These are phyloP conservation scores for Hypoxylon perforatum DNA, from an alignment of 495 filamentous ascomycete species.

Conservation along the genomic window DNA sequence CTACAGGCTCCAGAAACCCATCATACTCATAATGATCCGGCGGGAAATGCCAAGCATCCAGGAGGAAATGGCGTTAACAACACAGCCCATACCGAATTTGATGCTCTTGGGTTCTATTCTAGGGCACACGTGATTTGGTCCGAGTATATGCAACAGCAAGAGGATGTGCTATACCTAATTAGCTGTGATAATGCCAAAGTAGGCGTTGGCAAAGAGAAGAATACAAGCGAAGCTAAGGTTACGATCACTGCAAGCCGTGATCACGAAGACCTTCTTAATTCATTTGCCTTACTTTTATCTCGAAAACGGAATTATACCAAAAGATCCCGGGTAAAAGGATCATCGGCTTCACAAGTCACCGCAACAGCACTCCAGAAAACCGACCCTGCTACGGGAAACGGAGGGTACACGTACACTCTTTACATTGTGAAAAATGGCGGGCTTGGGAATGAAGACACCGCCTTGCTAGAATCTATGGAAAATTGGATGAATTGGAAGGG, in stretches of 20 bases:
- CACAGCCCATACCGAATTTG: not conserved
- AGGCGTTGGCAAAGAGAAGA: not conserved
- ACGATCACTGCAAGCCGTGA: not conserved
- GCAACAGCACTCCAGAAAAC: not conserved
- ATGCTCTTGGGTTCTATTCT: conserved; percentile 1
- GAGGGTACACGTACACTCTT: not conserved
- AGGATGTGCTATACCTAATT: not conserved
- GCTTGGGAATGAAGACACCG: not conserved
- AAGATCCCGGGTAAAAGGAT: not conserved
- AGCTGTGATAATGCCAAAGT: not conserved
- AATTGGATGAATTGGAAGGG: not conserved
- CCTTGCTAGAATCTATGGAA: not conserved
- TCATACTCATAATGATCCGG: not conserved
- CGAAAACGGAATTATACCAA: not conserved
- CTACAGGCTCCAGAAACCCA: not conserved
- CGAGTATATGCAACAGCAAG: not conserved
- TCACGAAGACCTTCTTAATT: not conserved
- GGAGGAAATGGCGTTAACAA: not conserved
- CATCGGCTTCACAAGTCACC: not conserved
- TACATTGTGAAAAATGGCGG: not conserved
- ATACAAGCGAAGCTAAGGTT: no score
- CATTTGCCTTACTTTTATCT: not conserved
- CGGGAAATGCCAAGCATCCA: not conserved
- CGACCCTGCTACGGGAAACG: not conserved
- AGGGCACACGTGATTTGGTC: not conserved